phyloP scores from a whole-genome alignment of 345 rosid genomes.

The Salix arbutifolia region DNA sequence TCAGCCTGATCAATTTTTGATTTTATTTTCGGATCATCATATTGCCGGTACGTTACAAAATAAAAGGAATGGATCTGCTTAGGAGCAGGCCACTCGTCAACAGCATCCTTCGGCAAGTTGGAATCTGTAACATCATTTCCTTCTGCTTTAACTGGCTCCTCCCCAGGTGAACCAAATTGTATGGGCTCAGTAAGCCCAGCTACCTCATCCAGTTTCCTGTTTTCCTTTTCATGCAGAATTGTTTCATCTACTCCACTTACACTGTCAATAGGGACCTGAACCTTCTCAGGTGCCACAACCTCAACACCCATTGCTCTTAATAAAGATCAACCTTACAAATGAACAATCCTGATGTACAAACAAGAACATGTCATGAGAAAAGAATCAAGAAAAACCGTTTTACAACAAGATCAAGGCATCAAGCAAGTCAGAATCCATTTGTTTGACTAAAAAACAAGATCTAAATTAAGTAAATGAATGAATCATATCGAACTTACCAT shows the following conservation, averaged over 20 bases:
- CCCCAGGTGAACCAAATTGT: constrained; percentile 56
- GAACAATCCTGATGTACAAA: not conserved
- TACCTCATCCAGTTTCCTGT: constrained; percentile 48
- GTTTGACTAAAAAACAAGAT: not conserved
- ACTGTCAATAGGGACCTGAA: constrained; percentile 46
- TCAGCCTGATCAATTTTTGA: constrained; percentile 63
- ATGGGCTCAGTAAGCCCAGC: constrained; percentile 35
- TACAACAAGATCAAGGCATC: not conserved
- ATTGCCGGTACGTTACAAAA: constrained; percentile 48
- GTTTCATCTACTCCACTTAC: constrained; percentile 35
- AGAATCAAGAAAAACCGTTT: not conserved
- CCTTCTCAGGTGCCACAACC: constrained; percentile 71
- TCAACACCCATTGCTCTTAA: constrained; percentile 67
- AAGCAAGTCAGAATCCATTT: not conserved
- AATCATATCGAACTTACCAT: not conserved
- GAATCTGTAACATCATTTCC: constrained; percentile 35
- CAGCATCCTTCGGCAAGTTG: constrained; percentile 58
- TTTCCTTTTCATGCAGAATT: constrained; percentile 33
- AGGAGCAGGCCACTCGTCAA: constrained; percentile 78
- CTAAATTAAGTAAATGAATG: not conserved
- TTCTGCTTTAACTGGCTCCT: constrained; percentile 42
- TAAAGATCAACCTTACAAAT: constrained; percentile 17
- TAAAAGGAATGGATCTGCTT: constrained; percentile 59
- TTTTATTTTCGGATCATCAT: constrained; percentile 59
- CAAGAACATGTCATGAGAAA: not conserved